These are phyloP conservation scores for Neonectria sp. DNA, from an alignment of 2,329 filamentous ascomycete genomes.

Conservation along the genomic window DNA sequence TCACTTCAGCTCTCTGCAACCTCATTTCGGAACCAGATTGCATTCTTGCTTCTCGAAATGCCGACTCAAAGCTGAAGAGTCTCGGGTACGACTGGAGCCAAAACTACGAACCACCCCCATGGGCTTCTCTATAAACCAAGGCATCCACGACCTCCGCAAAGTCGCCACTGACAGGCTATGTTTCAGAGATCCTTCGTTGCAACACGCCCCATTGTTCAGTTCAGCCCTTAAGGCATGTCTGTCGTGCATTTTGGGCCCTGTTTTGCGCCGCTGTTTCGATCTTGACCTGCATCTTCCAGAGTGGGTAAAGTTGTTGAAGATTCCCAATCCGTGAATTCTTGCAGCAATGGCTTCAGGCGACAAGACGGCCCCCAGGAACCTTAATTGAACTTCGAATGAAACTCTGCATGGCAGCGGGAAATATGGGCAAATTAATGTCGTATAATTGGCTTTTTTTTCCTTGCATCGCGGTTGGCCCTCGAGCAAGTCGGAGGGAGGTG, in stretches of 20 bases:
- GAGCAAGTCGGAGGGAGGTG: not conserved
- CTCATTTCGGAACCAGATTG: not conserved
- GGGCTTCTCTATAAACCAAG: constrained; percentile 11
- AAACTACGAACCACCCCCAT: constrained; percentile 12
- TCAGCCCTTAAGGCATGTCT: constrained; percentile 25
- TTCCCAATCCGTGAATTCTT: constrained; percentile 41
- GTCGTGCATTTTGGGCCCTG: constrained; percentile 21
- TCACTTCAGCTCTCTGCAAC: not conserved
- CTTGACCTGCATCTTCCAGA: constrained; percentile 31
- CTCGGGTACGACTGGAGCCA: constrained; percentile 12
- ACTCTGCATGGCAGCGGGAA: not conserved
- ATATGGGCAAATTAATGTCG: not conserved
- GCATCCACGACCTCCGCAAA: not conserved
- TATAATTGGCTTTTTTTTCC: constrained; percentile 7
- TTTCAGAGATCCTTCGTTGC: constrained; percentile 16
- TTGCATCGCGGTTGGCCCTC: constrained; percentile 4
- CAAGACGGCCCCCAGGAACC: constrained; percentile 33
- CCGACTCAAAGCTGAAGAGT: constrained; percentile 1
- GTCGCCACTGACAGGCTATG: constrained; percentile 5
- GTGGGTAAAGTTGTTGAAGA: constrained; percentile 30
- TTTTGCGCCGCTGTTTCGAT: constrained; percentile 17
- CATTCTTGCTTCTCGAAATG: not conserved
- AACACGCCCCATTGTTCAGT: constrained; percentile 4
- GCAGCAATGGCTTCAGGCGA: constrained; percentile 36
- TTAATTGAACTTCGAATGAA: constrained; percentile 33